Base-by-base conservation (phyloP, 2,329 filamentous ascomycete species). In the Trichoderma citrinoviride region DNA sequence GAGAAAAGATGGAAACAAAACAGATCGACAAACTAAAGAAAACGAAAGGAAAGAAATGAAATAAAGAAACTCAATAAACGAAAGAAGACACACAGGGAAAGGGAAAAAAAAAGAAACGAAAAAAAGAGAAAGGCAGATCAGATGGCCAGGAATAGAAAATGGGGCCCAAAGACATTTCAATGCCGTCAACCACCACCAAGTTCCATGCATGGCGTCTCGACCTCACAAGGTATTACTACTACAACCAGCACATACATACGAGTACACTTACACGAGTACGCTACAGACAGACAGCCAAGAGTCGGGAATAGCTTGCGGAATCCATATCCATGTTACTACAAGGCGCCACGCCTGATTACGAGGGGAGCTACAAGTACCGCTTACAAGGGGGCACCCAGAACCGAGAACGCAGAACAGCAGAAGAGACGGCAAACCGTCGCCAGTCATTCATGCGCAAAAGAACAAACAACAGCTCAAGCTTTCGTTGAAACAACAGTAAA, bases 71-170 rank as follows among this genome's bases (percentile, higher is more conserved):
- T 21, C 55, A 55, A 41, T 27, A 64, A 56, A 50, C 54, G 61
- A 64, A 64, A 47, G 54, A 52, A 54, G n/a, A 44, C 5, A 56
- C 10, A 17, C 37, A 40, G 40, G 23, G 52, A 21, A 55, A 41
- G 15, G n/a, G n/a, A 15, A 21, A 55, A 41, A 19, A 52, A 17
- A 41, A 21, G 19, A 15, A 50, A 46, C 44, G 50, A 37, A 41
- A 33, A 19, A 58, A 27, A 53, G 53, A 27, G n/a, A 57, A 47
- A 58, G 29, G 19, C 33, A 62, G 58, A 61, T 61, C 58, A 61
- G 58, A 61, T 61, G 47, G 23, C 23, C 41, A 44, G 33, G 27
- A 37, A 46, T 44, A 41, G 29, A 49, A 27, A 52, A 43, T 29
- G 56, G 27, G 23, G 49, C 49, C 23, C 47, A 40, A 40, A 61